Evolutionary conservation across 2,329 filamentous ascomycete genomes (phyloP).

Genomic region (Pyricularia sp.): DNA sequence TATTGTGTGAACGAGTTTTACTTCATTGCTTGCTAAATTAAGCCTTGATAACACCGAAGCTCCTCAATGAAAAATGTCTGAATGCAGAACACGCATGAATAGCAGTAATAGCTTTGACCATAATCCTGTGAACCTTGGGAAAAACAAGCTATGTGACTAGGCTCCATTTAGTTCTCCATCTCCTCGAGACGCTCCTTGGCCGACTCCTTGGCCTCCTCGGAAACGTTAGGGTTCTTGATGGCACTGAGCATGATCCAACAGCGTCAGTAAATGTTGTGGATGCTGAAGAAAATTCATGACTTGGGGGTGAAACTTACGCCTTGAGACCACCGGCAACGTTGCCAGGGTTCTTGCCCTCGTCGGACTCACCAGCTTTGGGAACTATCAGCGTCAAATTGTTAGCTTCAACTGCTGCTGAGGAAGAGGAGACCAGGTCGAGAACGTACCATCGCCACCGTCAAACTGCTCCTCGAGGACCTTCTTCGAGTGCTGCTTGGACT

Average conservation of each 20-base stretch:
- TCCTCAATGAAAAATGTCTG: not conserved
- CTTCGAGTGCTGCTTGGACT: slow-evolving; percentile 45
- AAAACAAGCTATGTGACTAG: not conserved
- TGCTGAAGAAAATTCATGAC: not conserved
- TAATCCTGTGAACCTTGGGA: not conserved
- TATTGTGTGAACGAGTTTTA: not conserved
- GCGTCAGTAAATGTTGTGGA: too few relatives aligned
- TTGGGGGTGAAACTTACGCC: slow-evolving; percentile 27
- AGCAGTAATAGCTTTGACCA: not conserved
- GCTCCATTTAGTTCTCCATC: slow-evolving; percentile 16
- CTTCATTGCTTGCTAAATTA: not conserved
- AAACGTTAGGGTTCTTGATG: slow-evolving; percentile 46
- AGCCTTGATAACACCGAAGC: not conserved
- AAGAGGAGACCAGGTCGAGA: too few relatives aligned
- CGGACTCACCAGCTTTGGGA: slow-evolving; percentile 21
- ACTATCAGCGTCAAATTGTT: slow-evolving; percentile 11
- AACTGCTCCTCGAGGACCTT: slow-evolving; percentile 41
- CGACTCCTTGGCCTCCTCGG: slow-evolving; percentile 44
- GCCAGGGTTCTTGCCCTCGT: slow-evolving; percentile 38
- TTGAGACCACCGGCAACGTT: slow-evolving; percentile 43
- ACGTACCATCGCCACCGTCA: slow-evolving; percentile 28
- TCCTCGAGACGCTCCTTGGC: slow-evolving; percentile 41
- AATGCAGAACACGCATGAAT: not conserved
- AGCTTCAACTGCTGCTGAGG: not conserved
- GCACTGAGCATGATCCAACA: slow-evolving; percentile 18